These are phyloP conservation scores for Penicillium maclennaniae DNA, from an alignment of 495 filamentous ascomycete species.

Conservation along the genomic window DNA sequence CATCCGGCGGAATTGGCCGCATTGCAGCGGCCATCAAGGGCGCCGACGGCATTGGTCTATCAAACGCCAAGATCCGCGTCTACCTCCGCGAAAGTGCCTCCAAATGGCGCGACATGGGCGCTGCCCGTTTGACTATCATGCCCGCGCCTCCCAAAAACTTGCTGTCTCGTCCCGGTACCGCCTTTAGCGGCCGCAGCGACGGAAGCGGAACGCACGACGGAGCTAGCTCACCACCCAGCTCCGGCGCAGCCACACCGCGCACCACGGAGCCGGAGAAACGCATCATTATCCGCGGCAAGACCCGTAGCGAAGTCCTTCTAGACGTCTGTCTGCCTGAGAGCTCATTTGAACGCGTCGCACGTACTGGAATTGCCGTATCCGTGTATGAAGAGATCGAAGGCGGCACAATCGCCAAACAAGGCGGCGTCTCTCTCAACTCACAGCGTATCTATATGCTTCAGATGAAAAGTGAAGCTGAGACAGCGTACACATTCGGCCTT, in stretches of 20 bases:
- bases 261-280: slow-evolving; percentile 63
- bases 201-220: slow-evolving; percentile 17
- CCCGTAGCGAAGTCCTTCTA: slow-evolving; percentile 62
- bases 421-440: slow-evolving; percentile 64
- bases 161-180: slow-evolving; percentile 31
- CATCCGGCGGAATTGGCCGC: slow-evolving; percentile 51
- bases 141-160: slow-evolving; percentile 55
- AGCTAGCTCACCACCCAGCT: slow-evolving; percentile 25
- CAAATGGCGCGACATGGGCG: slow-evolving; percentile 88
- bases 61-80: slow-evolving; percentile 75
- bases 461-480: slow-evolving; percentile 61
- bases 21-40: slow-evolving; percentile 52
- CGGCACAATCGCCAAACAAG: slow-evolving; percentile 61
- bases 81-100: slow-evolving; percentile 72
- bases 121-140: slow-evolving; percentile 76
- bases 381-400: slow-evolving; percentile 80
- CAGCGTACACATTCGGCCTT: slow-evolving; percentile 58
- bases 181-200: slow-evolving; percentile 27
- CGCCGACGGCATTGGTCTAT: slow-evolving; percentile 56
- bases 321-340: slow-evolving; percentile 81
- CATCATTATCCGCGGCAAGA: slow-evolving; percentile 69
- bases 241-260: slow-evolving; percentile 36
- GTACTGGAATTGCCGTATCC: slow-evolving; percentile 79
- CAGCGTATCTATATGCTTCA: slow-evolving; percentile 83
- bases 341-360: slow-evolving; percentile 78